Base-by-base conservation (phyloP, 1,284 basidiomycete genomes). In the Chalciporus sp. region DNA sequence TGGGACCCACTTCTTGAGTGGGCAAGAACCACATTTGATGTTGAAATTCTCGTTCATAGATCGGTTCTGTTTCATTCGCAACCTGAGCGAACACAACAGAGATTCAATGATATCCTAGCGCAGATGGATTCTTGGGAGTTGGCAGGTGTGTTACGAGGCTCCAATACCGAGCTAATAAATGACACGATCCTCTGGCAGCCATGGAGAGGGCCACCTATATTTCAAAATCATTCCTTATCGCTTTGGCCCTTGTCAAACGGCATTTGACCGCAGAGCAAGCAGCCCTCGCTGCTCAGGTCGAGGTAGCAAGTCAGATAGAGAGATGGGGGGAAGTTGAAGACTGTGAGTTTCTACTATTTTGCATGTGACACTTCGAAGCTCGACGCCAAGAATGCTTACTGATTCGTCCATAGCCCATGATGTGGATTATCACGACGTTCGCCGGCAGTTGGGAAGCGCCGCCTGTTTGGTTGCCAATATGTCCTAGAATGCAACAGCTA, bases 301-400 rank as follows among this genome's bases (percentile, higher is more conserved):
- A 99, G 72, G 95, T 99, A 0, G 82, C 88, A 55, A 94, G 91
- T 67, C 97, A 99, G 74, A 98, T 98, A 58, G 85, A 96, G 71
- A 80, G 86, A 48, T 99, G 97, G 97, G 97, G 97, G 23, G 94
- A 97, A 73, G 97, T 99, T 0, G 97, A 99, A 77, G 97, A 99
- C 72, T 92, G 95, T 97, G 66, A 78, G 94, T 81, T 19, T 52
- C 23, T 20, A 39, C 16, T 12, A 26, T 54, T 11, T 50, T 51
- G 31, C 31, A 17, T 44, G 55, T 28, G 31, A 27, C 19, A 40
- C 28, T 44, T 47, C 46, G 28, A 42, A 56, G 41, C 31, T 49
- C 31, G 23, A 49, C 39, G 8, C 26, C 28, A 23, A 47, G 52
- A 37, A 57, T 35, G 52, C 8, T 54, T 50, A 56, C 57, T 62